Base-by-base conservation (phyloP, 2,329 filamentous ascomycete genomes). In the Sphaerulina vaccinii region DNA sequence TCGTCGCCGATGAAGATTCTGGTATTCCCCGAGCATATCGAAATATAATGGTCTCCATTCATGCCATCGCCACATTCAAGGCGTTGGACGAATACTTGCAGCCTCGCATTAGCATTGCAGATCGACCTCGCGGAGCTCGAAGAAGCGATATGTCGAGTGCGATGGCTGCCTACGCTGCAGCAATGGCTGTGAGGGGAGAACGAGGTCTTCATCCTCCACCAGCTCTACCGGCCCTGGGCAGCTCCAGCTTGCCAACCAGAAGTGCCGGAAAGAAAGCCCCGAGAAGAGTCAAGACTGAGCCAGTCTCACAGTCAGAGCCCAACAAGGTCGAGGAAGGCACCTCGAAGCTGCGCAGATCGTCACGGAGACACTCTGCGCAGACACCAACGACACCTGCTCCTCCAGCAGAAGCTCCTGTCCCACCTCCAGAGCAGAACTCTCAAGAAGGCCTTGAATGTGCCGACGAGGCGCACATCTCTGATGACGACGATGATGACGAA, bases 41-140 rank as follows among this genome's bases (percentile, higher is more conserved):
- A 18, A 96, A 92, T 61, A 95, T 99, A 57, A 96, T 96, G 87
- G 93, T 99, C 1, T 95, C 90, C 0, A 99, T 99, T 51, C 93
- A 99, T 69, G 93, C 93, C 13, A 97, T 99, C 65, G 92, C 93
- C 2, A 97, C 91, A 0, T 97, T 99, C 76, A 97, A 96, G 70
- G 88, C 92, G 0, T 75, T 99, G 19, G 93, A 97, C 66, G 93
- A 99, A 68, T 99, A 97, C 69, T 78, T 99, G 37, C 85, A 93
- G 32, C 93, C 93, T 6, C 83, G 92, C 55, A 95, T 99, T 53
- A 90, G 79, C 63, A 70, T 93, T 11, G 84, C 87, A 2, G 90
- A 96, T 57, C 83, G 88, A 16, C 82, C 87, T 42, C 57, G 60
- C 37, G 76, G 75, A 8, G 77, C 80, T 23, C 80, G 86, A 56